Evolutionary conservation across 345 rosid genomes (phyloP), one percentile per base, ranked within the genome.

Genomic region (Populus deltoides): DNA sequence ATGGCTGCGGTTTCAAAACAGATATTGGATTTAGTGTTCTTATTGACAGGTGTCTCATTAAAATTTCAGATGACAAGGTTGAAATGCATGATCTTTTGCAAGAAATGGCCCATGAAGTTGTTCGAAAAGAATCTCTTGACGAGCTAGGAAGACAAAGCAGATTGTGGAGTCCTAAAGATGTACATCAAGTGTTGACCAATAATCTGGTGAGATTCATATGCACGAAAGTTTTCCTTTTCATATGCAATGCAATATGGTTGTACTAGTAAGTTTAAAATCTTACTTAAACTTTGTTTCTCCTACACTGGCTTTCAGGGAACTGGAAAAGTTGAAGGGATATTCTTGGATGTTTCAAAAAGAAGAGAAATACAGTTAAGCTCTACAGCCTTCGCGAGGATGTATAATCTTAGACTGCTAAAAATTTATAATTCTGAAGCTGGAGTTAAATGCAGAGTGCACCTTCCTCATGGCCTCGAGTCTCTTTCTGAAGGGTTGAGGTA

Each of bases 401-500:
- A 31, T 31, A 31, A 31, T 0, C 33, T 31, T 31, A 31, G 33
- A 31, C 33, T 31, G 33, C 33, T 31, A 31, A 31, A 31, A 31
- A 31, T 31, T 31, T 31, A 31, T 31, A 31, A 11, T 18, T 51
- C 67, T 20, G 13, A 11, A 22, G n/a, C 33, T 66, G 45, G 20
- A 29, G 11, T 7, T 5, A 8, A 15, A 7, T n/a, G 38, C 18
- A 71, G 31, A 41, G 7, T 78, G 69, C 45, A 71, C 5, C 73
- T 71, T 57, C 47, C 33, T 22, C 35, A 33, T 66, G 33, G 33
- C 33, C 33, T 31, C 33, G 33, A 2, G 33, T 31, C 33, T 31
- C 33, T 31, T 31, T 31, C 78, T 31, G 22, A 66, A n/a, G 49
- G 24, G 68, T 41, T 77, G 39, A 68, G 81, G 62, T 78, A 71